Conservation (phyloP, 108 stramenopile species). For the Discostella pseudostelligera region DNA sequence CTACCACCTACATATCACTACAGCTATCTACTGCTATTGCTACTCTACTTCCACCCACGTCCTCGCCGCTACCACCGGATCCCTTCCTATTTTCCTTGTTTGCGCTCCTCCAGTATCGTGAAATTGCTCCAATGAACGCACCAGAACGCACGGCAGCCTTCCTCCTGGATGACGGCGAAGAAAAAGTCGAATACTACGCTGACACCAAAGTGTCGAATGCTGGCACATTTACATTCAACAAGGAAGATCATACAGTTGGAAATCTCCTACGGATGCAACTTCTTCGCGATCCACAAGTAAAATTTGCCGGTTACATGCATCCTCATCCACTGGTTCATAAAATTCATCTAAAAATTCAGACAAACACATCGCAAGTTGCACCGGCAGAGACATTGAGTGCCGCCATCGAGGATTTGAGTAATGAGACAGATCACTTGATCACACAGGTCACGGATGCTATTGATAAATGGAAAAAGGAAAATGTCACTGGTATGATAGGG, state of each 20-base stretch:
- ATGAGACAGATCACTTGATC: slow-evolving; percentile 86
- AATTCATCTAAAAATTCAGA: slow-evolving; percentile 88
- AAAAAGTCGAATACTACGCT: slow-evolving; percentile 75
- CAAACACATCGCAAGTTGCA: slow-evolving; percentile 65
- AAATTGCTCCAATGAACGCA: slow-evolving; percentile 64
- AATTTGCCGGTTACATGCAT: slow-evolving; percentile 91
- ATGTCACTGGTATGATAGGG: slow-evolving; percentile 57
- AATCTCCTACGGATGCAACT: slow-evolving; percentile 96
- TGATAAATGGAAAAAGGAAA: slow-evolving; percentile 78
- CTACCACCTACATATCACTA: too few relatives aligned
- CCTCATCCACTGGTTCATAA: slow-evolving; percentile 93
- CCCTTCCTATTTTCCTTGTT: too few relatives aligned
- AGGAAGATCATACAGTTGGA: slow-evolving; percentile 96
- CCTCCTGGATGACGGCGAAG: slow-evolving; percentile 81
- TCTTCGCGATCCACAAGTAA: slow-evolving; percentile 83
- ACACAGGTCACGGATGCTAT: slow-evolving; percentile 72
- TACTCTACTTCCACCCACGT: too few relatives aligned
- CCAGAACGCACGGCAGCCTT: slow-evolving; percentile 84
- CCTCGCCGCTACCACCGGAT: too few relatives aligned
- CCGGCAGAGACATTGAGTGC: slow-evolving; percentile 74
- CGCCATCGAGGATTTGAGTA: slow-evolving; percentile 85
- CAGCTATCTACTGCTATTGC: too few relatives aligned
- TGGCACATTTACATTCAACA: slow-evolving; percentile 94
- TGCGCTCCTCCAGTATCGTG: too few relatives aligned
- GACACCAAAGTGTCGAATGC: slow-evolving; percentile 94